Base-by-base conservation (phyloP, 2,329 filamentous ascomycete genomes). In the Xylariaceae sp. region DNA sequence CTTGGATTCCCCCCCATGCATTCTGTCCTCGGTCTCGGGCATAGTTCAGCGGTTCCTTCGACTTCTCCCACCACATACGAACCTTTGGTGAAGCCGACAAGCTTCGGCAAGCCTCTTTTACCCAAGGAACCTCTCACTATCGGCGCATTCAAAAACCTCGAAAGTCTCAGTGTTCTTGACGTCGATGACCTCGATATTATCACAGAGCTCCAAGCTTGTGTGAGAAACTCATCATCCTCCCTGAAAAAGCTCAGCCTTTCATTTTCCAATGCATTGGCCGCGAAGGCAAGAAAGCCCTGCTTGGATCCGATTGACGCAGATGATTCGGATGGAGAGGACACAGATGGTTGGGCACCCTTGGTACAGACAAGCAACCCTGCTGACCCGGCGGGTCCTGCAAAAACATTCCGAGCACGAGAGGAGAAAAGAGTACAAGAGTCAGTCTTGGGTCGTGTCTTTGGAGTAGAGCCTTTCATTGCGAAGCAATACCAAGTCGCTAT, bases 111-210 rank as follows among this genome's bases (percentile, higher is more conserved):
- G 33, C 37, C 51, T 7, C 30, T 50, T 18, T 8, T 34, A 17
- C 30, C 13, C 4, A 61, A 63, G n/a, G 66, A 71, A 9, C 73
- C 74, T 2, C 67, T 72, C 2, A 81, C 76, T 0, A 56, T 83
- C 4, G 76, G 75, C 1, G 75, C 72, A 0, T 83, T 84, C 61
- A 73, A 67, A 37, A 68, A 69, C 29, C 64, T 84, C 12, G 73
- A 70, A 48, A 71, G 56, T 4, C 62, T 84, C 12, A 63, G 71
- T 3, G 63, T 83, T 6, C 64, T 83, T 26, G 79, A 84, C 47
- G 81, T 84, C 39, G 79, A 83, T 44, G 69, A 63, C 19, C 63
- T 81, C 4, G 75, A 80, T 26, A 64, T 78, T 24, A 53, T 81
- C 11, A 57, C 66, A 2, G 80, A 83, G 57, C 66, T 84, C 45